These are phyloP conservation scores for Mycena latifolia DNA, from an alignment of 768 basidiomycete genomes.

Conservation along the genomic window DNA sequence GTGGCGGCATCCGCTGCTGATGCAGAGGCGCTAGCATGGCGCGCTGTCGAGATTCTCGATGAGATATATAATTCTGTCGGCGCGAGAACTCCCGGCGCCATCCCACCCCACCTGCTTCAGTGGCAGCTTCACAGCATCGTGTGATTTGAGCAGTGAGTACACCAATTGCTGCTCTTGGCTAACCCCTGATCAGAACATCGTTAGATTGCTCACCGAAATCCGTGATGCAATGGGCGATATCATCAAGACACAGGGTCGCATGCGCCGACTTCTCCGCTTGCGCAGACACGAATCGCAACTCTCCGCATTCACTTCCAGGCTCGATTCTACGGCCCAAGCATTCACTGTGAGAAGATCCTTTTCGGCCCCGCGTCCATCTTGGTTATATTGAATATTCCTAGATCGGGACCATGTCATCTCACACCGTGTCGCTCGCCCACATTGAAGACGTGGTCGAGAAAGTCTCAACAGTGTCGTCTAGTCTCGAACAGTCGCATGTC, in stretches of 20 bases:
- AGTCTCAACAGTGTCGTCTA: not conserved
- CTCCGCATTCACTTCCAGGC: not conserved
- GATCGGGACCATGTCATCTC: not conserved
- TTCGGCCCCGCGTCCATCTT: too few relatives aligned
- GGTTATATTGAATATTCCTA: not conserved
- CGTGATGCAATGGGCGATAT: not conserved
- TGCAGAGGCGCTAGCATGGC: slow-evolving; percentile 4
- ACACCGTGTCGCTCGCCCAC: too few relatives aligned
- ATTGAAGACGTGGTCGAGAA: not conserved
- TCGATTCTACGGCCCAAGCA: not conserved
- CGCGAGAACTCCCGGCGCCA: not conserved
- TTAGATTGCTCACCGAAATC: slow-evolving; percentile 9
- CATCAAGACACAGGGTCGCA: not conserved
- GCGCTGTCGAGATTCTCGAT: slow-evolving; percentile 9
- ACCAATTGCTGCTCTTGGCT: not conserved
- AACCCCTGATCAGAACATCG: not conserved
- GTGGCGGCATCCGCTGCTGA: slow-evolving; percentile 7
- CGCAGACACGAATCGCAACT: slow-evolving; percentile 19
- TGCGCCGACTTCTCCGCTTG: slow-evolving; percentile 1
- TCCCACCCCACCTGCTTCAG: slow-evolving; percentile 7
- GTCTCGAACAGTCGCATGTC: slow-evolving; percentile 5
- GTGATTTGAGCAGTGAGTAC: slow-evolving; percentile 14
- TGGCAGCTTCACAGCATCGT: not conserved
- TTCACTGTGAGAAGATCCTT: not conserved
- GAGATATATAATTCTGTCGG: slow-evolving; percentile 6